Evolutionary conservation across 176 grass and related monocot genomes (phyloP).

Genomic region (Thinopyrum elongatum): DNA sequence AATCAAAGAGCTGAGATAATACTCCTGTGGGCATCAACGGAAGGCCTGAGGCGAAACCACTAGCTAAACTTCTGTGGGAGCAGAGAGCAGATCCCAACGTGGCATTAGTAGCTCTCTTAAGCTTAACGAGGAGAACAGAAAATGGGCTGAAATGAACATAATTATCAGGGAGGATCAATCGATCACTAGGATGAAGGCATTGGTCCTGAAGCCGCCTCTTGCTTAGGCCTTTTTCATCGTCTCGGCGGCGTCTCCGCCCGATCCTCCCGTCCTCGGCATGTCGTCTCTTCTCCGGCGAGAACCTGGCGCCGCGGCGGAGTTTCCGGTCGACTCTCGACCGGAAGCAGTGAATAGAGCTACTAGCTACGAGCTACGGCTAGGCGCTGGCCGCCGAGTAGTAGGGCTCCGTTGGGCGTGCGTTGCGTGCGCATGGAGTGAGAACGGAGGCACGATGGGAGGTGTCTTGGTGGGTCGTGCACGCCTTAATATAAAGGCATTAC

Average conservation of each 20-base stretch:
- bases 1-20: background rate
- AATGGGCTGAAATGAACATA: background rate
- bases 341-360: constrained; percentile 26
- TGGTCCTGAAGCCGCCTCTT: constrained; percentile 81
- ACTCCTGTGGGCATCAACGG: background rate
- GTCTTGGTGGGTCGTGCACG: constrained; percentile 20
- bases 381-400: constrained; percentile 1
- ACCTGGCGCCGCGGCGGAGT: background rate
- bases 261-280: constrained; percentile 45
- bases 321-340: constrained; percentile 11
- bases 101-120: background rate
- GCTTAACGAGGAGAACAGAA: background rate
- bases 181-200: constrained; percentile 84
- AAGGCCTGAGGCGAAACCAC: background rate
- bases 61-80: background rate
- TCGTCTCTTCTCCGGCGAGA: background rate
- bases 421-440: constrained; percentile 8
- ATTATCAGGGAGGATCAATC: background rate
- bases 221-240: constrained; percentile 19
- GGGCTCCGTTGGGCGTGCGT: constrained; percentile 10
- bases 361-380: constrained; percentile 29
- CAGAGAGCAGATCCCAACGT: background rate
- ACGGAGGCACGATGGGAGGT: constrained; percentile 20
- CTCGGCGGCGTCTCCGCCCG: background rate
- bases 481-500: constrained; percentile 19